Conservation (phyloP, 169 alveolate species). For the Amoebophrya sp. region DNA sequence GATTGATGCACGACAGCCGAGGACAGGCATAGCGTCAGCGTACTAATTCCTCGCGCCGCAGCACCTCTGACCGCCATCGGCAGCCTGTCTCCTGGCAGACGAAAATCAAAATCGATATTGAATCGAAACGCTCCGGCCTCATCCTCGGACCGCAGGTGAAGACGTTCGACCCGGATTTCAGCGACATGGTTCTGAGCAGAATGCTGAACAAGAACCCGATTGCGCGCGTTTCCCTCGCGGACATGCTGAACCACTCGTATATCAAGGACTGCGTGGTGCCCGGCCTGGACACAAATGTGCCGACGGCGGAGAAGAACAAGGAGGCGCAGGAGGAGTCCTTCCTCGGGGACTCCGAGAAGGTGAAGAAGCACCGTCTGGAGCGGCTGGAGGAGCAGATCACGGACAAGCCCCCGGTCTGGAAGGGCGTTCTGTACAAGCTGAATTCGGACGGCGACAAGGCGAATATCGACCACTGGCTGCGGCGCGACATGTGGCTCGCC, state of each 20-base stretch:
- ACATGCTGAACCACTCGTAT: neutral
- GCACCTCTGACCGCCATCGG: too few species aligned
- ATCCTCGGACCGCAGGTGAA: too few species aligned
- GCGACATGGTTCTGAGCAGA: neutral
- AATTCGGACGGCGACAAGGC: neutral
- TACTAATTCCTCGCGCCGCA: too few species aligned
- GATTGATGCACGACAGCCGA: too few species aligned
- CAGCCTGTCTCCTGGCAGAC: too few species aligned
- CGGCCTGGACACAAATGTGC: neutral
- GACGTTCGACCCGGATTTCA: neutral
- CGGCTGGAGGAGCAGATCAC: neutral
- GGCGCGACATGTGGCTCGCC: neutral
- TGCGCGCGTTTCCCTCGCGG: neutral
- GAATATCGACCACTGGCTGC: neutral
- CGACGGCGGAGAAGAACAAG: neutral
- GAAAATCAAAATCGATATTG: too few species aligned
- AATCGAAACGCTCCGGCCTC: too few species aligned
- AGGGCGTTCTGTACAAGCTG: neutral
- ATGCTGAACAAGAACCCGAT: neutral
- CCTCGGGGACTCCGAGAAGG: neutral
- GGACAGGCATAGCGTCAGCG: too few species aligned
- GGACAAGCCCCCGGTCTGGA: neutral
- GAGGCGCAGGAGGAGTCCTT: too few species aligned
- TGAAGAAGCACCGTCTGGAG: neutral
- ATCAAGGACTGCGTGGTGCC: neutral